Evolutionary conservation across 2,329 filamentous ascomycete species (phyloP).

Genomic region (Paracoccidioides lutzii): DNA sequence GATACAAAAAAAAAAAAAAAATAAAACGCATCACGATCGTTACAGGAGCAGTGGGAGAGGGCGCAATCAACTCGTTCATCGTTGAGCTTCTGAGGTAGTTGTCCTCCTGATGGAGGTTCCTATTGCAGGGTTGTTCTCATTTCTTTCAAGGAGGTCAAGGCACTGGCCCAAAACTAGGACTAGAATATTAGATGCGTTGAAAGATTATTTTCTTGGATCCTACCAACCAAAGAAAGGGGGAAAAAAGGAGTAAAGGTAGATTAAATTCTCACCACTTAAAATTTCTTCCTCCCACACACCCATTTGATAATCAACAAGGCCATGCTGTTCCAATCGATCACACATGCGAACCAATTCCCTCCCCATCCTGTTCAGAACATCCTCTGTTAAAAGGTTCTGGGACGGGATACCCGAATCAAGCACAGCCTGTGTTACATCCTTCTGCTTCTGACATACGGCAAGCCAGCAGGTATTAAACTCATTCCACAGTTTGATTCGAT

Average conservation of each 20-base stretch:
- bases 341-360: conserved; percentile 70
- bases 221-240: neutral
- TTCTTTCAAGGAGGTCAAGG: conserved; percentile 40
- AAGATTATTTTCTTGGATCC: neutral
- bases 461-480: conserved; percentile 94
- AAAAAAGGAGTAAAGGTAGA: neutral
- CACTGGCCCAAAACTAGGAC: conserved; percentile 39
- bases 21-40: neutral
- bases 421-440: conserved; percentile 52
- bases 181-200: neutral
- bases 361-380: conserved; percentile 64
- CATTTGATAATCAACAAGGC: conserved; percentile 95
- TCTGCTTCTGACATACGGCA: conserved; percentile 67
- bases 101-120: neutral
- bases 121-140: conserved; percentile 12
- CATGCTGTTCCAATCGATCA: conserved; percentile 75
- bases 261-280: conserved; percentile 52
- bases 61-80: neutral
- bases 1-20: neutral
- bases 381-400: conserved; percentile 51
- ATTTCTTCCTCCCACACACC: conserved; percentile 94
- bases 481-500: conserved; percentile 76
- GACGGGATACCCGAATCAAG: conserved; percentile 47
- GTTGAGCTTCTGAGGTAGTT: neutral
- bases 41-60: neutral